phyloP scores from a whole-genome alignment of 306 rosid species.

The Coriaria nepalensis region DNA sequence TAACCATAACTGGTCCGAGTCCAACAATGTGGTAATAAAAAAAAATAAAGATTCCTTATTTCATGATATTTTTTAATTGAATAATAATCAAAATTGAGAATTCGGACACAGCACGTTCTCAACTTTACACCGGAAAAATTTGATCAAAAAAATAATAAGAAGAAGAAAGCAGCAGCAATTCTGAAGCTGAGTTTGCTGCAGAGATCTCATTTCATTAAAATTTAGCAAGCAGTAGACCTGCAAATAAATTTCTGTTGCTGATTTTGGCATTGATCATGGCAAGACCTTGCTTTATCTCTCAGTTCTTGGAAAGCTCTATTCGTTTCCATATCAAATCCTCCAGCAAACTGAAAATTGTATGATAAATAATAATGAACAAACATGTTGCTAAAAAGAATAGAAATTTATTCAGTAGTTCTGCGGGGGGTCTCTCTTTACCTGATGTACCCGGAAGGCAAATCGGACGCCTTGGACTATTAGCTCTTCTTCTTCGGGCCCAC shows the following conservation, averaged over 20 bases:
- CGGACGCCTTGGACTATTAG: constrained; percentile 83
- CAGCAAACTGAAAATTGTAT: constrained; percentile 60
- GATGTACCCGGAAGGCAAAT: constrained; percentile 95
- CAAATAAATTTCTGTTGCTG: constrained; percentile 57
- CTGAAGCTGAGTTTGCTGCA: constrained; percentile 87
- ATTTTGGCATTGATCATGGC: constrained; percentile 73
- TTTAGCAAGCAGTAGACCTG: constrained; percentile 54
- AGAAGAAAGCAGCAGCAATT: constrained; percentile 15
- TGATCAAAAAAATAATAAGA: constrained; percentile 20
- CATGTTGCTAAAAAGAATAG: not conserved
- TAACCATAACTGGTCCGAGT: no score
- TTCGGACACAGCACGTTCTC: not conserved
- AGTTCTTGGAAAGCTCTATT: constrained; percentile 92
- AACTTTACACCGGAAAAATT: no score
- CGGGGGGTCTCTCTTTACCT: constrained; percentile 35
- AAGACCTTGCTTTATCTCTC: constrained; percentile 81
- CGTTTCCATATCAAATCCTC: constrained; percentile 91
- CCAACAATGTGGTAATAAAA: no score
- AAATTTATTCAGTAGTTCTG: not conserved
- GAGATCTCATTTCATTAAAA: not conserved
- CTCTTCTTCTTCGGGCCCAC: constrained; percentile 96
- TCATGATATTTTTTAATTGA: no score
- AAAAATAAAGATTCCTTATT: no score
- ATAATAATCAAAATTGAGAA: constrained; percentile 1
- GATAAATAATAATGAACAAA: not conserved